Evolutionary conservation across 495 filamentous ascomycete genomes (phyloP).

Genomic region (Hyaloscypha hepaticicola): DNA sequence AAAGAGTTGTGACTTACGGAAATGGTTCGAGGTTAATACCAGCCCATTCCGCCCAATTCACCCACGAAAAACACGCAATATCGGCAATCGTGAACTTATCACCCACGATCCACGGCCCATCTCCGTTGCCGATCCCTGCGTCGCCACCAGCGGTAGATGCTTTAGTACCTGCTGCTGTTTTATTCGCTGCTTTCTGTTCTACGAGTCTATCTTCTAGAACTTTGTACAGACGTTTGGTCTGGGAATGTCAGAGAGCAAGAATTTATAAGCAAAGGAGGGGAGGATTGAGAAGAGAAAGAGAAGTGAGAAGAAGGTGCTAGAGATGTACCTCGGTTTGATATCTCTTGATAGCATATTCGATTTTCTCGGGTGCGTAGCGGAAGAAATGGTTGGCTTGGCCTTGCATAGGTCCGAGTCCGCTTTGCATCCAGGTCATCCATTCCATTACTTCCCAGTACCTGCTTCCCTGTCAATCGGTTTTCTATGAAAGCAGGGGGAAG

Average conservation of each 20-base stretch:
- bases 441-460: conserved; percentile 68
- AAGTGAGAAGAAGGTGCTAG: too few species aligned
- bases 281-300: neutral
- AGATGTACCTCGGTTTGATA: conserved; percentile 74
- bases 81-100: conserved; percentile 80
- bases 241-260: neutral
- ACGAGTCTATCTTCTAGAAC: conserved; percentile 70
- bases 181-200: conserved; percentile 47
- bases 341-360: conserved; percentile 78
- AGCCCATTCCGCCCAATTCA: conserved; percentile 57
- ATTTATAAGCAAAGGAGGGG: neutral
- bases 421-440: conserved; percentile 73
- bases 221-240: conserved; percentile 71
- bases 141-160: conserved; percentile 10
- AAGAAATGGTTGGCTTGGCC: conserved; percentile 88
- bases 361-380: conserved; percentile 83
- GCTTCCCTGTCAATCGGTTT: neutral
- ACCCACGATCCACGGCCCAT: conserved; percentile 64
- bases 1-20: conserved; percentile 40
- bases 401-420: conserved; percentile 88
- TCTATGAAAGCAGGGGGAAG: neutral
- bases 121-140: neutral
- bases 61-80: conserved; percentile 77
- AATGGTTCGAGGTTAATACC: conserved; percentile 74
- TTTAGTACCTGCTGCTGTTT: conserved; percentile 16